Evolutionary conservation across 2,329 filamentous ascomycete species (phyloP).

Genomic region (Triangularia verruculosa): DNA sequence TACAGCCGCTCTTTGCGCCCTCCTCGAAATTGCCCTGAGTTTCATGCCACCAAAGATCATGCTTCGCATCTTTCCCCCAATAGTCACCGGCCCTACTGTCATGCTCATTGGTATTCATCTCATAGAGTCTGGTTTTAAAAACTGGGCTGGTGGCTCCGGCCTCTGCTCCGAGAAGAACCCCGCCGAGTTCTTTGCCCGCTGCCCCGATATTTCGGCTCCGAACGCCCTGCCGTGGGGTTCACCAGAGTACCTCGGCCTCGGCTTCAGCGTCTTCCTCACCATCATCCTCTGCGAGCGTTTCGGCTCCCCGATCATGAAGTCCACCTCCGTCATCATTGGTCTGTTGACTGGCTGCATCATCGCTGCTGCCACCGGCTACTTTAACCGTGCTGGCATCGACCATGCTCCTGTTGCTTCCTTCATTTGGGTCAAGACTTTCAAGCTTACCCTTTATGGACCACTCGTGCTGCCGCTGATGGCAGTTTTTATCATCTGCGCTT

Average conservation of each 20-base stretch:
- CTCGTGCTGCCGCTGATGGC: constrained; percentile 70
- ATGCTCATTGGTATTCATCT: constrained; percentile 71
- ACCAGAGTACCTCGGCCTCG: constrained; percentile 74
- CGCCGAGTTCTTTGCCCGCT: constrained; percentile 58
- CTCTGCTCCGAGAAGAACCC: constrained; percentile 49
- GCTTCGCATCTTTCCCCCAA: constrained; percentile 72
- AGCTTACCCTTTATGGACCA: constrained; percentile 67
- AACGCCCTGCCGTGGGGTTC: constrained; percentile 74
- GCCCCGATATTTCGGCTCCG: constrained; percentile 65
- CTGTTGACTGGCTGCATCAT: constrained; percentile 75
- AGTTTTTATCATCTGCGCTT: constrained; percentile 69
- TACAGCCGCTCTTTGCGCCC: constrained; percentile 61
- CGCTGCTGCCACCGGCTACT: constrained; percentile 74
- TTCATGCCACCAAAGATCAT: constrained; percentile 69
- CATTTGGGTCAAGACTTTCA: constrained; percentile 77
- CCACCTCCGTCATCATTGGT: constrained; percentile 70
- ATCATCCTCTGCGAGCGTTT: constrained; percentile 81
- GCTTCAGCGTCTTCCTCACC: constrained; percentile 75
- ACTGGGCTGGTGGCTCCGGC: constrained; percentile 75
- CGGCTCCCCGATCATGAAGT: constrained; percentile 82
- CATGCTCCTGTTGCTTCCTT: constrained; percentile 69
- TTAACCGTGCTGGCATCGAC: constrained; percentile 69
- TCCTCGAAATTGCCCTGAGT: constrained; percentile 70
- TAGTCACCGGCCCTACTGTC: constrained; percentile 47
- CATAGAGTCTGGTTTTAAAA: constrained; percentile 67